A percentile compares a stretch with the other conserved stretches of the same genome.
These are phyloP conservation scores for Linum usitatissimum DNA, from an alignment of 345 rosid species.

Conservation along the genomic window DNA sequence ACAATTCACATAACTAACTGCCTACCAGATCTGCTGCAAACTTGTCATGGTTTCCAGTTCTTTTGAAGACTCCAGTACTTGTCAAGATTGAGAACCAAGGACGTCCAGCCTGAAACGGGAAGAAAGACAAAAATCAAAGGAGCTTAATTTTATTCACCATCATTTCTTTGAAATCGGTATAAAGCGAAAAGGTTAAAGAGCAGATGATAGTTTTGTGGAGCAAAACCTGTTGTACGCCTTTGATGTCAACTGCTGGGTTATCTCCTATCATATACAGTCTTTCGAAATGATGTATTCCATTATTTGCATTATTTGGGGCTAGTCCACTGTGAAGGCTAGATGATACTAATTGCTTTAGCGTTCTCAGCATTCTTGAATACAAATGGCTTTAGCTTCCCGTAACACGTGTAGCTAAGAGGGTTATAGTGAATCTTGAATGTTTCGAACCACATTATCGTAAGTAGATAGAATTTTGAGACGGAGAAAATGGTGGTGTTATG, in stretches of 20 bases:
- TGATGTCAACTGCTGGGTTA: conserved; percentile 69
- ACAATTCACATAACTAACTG: neutral
- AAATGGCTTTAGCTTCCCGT: conserved; percentile 75
- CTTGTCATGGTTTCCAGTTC: conserved; percentile 40
- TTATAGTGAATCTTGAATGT: conserved; percentile 45
- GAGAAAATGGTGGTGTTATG: too few relatives aligned
- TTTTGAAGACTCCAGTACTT: conserved; percentile 79
- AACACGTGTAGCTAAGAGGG: conserved; percentile 44
- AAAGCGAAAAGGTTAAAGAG: neutral
- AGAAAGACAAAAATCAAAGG: neutral
- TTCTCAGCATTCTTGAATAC: conserved; percentile 63
- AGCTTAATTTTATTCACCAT: neutral
- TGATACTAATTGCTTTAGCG: conserved; percentile 35
- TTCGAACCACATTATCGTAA: neutral
- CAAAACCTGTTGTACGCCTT: conserved; percentile 57
- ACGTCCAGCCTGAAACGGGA: conserved; percentile 46
- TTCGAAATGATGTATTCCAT: conserved; percentile 29
- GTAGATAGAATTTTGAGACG: neutral
- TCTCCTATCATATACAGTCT: conserved; percentile 80
- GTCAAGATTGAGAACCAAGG: conserved; percentile 92
- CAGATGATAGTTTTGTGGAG: neutral
- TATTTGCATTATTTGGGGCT: conserved; percentile 8
- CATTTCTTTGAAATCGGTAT: neutral
- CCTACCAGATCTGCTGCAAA: conserved; percentile 69
- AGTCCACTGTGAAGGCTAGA: conserved; percentile 13